These are phyloP conservation scores for Solanum appendiculatum DNA, from an alignment of 257 asterid genomes.

Conservation along the genomic window DNA sequence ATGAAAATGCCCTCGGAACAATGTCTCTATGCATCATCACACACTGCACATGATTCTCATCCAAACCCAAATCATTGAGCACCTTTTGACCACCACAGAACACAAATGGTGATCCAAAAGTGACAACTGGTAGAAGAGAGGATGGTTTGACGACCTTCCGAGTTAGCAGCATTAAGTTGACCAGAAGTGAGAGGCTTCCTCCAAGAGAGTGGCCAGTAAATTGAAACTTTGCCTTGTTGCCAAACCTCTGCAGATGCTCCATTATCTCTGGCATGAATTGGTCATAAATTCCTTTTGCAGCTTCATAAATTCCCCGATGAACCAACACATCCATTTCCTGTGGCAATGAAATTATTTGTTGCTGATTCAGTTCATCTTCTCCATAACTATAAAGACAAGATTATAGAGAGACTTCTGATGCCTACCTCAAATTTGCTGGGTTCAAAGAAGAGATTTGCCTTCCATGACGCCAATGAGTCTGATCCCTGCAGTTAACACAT, in stretches of 20 bases:
- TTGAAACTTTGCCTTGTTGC: conserved; percentile 63
- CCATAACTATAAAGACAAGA: background rate
- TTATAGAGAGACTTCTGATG: background rate
- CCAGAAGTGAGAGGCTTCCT: conserved; percentile 88
- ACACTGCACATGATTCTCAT: conserved; percentile 57
- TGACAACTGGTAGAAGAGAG: conserved; percentile 70
- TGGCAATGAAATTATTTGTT: background rate
- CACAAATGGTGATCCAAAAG: conserved; percentile 79
- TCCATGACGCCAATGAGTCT: conserved; percentile 86
- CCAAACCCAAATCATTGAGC: conserved; percentile 49
- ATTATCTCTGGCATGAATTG: conserved; percentile 74
- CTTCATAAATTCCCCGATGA: conserved; percentile 91
- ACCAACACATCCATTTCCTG: conserved; percentile 72
- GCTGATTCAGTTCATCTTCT: background rate
- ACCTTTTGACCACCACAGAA: conserved; percentile 77
- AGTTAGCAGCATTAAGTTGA: conserved; percentile 63
- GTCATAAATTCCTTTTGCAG: conserved; percentile 83
- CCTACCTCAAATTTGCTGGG: conserved; percentile 76
- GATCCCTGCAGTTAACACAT: conserved; percentile 51
- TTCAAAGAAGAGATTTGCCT: conserved; percentile 83
- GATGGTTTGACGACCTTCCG: conserved; percentile 39
- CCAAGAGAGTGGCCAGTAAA: conserved; percentile 93
- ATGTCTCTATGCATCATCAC: conserved; percentile 91
- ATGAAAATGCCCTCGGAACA: conserved; percentile 89
- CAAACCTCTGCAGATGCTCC: conserved; percentile 46